Evolutionary conservation across 139 green algal species (phyloP).

Genomic region (Chlamydomonas schloesseri): DNA sequence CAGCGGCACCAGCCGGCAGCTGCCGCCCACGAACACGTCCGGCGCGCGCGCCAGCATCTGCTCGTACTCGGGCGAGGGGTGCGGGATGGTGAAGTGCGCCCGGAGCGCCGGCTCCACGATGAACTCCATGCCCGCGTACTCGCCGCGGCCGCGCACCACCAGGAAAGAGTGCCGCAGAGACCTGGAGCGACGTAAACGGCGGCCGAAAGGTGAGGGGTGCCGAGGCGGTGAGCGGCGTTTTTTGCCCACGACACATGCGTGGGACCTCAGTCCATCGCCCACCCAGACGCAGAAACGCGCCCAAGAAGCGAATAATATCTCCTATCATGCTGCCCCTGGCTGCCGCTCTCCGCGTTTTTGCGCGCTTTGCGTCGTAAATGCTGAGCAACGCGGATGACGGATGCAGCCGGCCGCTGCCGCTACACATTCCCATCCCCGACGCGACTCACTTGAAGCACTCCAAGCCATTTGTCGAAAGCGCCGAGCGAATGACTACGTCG

Average conservation of each 20-base stretch:
- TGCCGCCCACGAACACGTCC: constrained; percentile 46
- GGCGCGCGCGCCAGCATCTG: constrained; percentile 36
- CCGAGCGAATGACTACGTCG: not conserved
- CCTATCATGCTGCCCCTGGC: no score
- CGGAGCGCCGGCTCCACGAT: constrained; percentile 51
- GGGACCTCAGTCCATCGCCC: no score
- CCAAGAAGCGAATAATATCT: no score
- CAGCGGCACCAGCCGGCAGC: constrained; percentile 13
- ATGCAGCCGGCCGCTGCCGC: no score
- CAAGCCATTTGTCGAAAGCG: not conserved
- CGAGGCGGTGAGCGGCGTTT: not conserved
- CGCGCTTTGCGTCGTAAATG: no score
- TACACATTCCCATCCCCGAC: no score
- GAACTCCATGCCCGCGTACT: constrained; percentile 46
- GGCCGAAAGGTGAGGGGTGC: no score
- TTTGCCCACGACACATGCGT: no score
- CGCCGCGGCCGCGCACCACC: constrained; percentile 16
- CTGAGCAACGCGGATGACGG: no score
- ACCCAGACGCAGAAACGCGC: no score
- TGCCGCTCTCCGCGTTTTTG: no score
- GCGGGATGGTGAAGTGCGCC: constrained; percentile 59
- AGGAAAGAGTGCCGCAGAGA: constrained; percentile 30
- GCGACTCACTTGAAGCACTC: constrained; percentile 29
- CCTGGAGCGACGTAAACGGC: no score
- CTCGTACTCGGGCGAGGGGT: constrained; percentile 47